These are phyloP conservation scores for Eucommia ulmoides DNA, from an alignment of 257 asterid species.

Conservation along the genomic window DNA sequence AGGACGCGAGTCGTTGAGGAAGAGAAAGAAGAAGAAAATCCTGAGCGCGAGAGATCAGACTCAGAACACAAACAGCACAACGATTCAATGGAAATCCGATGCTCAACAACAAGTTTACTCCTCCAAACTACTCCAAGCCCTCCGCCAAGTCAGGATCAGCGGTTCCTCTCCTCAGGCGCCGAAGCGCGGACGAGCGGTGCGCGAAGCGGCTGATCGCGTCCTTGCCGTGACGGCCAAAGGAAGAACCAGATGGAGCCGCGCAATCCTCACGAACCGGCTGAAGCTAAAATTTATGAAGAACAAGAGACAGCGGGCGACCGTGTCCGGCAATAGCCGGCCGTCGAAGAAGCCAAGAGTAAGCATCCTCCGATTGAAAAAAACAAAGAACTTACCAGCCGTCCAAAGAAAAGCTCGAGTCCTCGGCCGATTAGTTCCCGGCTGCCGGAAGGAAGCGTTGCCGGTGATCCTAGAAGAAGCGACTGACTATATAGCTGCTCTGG, in stretches of 20 bases:
- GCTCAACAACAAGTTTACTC: conserved; percentile 75
- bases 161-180: conserved; percentile 27
- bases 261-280: conserved; percentile 56
- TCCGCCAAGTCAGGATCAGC: conserved; percentile 44
- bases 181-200: conserved; percentile 32
- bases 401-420: conserved; percentile 65
- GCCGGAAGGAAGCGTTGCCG: conserved; percentile 77
- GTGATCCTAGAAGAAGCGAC: conserved; percentile 78
- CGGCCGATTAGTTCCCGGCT: conserved; percentile 79
- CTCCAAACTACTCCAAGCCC: conserved; percentile 72
- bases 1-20: too few relatives aligned
- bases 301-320: conserved; percentile 34
- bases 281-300: conserved; percentile 71
- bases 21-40: conserved; percentile 30
- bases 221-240: conserved; percentile 82
- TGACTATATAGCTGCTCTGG: conserved; percentile 87
- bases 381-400: conserved; percentile 63
- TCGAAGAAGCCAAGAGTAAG: conserved; percentile 56
- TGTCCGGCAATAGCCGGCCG: conserved; percentile 35
- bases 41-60: conserved; percentile 14
- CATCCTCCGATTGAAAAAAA: conserved; percentile 46
- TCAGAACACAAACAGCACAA: conserved; percentile 8
- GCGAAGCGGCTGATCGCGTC: conserved; percentile 69
- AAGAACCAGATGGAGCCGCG: conserved; percentile 88
- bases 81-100: conserved; percentile 62